Conservation (phyloP, 371 early-diverging fungal species). For the Mucor piriformis region DNA sequence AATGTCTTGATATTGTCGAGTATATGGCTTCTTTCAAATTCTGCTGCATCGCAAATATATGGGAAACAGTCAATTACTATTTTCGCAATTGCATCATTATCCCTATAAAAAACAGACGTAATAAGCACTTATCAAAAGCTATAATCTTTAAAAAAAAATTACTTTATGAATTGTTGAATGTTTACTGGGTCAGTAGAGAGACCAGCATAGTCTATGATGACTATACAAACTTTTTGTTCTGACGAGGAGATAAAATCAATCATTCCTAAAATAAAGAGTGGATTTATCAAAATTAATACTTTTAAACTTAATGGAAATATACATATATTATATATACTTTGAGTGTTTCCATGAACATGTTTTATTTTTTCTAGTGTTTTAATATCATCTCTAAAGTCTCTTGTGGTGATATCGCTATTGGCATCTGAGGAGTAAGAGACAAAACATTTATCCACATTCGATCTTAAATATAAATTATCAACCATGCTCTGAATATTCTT, state of each 20-base stretch:
- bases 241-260: constrained; percentile 18
- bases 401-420: constrained; percentile 15
- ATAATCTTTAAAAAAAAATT: constrained; percentile 9
- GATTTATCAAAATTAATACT: constrained; percentile 19
- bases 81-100: constrained; percentile 14
- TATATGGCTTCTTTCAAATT: constrained; percentile 15
- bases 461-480: constrained; percentile 14
- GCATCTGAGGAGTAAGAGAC: constrained; percentile 17
- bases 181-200: constrained; percentile 17
- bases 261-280: constrained; percentile 16
- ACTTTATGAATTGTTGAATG: constrained; percentile 13
- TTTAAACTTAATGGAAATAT: constrained; percentile 20
- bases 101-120: constrained; percentile 11
- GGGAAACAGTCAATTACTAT: constrained; percentile 13
- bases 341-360: constrained; percentile 14
- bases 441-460: constrained; percentile 15
- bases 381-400: constrained; percentile 12
- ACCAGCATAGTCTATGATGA: constrained; percentile 18
- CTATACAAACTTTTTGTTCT: constrained; percentile 14
- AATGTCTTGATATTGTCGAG: constrained; percentile 13
- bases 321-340: constrained; percentile 20
- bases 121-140: constrained; percentile 16
- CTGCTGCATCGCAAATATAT: constrained; percentile 10
- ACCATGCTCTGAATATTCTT: constrained; percentile 17
- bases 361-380: constrained; percentile 18